Conservation (phyloP, 768 basidiomycete species). For the Naganishia friedmannii region DNA sequence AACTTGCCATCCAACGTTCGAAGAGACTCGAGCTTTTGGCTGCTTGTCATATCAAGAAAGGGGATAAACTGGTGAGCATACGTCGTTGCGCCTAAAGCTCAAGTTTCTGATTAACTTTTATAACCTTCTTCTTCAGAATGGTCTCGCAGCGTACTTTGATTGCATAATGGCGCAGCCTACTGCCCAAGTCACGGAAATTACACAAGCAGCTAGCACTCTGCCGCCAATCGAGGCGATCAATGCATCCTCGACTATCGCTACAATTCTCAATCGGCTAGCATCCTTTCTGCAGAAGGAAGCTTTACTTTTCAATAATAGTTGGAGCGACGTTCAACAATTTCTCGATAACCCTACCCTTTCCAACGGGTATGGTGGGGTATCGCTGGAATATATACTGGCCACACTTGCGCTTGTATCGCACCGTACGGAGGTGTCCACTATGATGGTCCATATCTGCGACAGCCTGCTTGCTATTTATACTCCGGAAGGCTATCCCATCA, state of each 20-base stretch:
- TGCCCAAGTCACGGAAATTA: background rate
- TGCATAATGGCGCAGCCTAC: slow-evolving; percentile 3
- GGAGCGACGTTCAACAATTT: background rate
- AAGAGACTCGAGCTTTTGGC: slow-evolving; percentile 78
- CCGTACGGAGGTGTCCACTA: slow-evolving; percentile 27
- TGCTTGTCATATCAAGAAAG: slow-evolving; percentile 72
- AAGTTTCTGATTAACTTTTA: background rate
- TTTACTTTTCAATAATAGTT: slow-evolving; percentile 16
- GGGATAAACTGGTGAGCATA: slow-evolving; percentile 65
- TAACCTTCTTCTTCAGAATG: background rate
- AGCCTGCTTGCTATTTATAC: slow-evolving; percentile 32
- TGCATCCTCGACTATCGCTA: background rate
- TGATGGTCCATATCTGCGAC: slow-evolving; percentile 32
- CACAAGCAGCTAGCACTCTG: background rate
- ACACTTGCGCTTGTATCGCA: slow-evolving; percentile 35
- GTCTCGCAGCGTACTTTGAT: background rate
- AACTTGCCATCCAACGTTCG: slow-evolving; percentile 66
- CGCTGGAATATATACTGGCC: slow-evolving; percentile 45
- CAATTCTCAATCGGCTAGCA: slow-evolving; percentile 19
- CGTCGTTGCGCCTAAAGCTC: background rate
- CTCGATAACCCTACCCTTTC: background rate
- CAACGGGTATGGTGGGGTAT: slow-evolving; percentile 32
- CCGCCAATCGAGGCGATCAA: slow-evolving; percentile 2
- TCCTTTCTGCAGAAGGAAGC: slow-evolving; percentile 22
- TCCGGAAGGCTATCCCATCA: slow-evolving; percentile 31